These are phyloP conservation scores for Stellera chamaejasme DNA, from an alignment of 345 rosid genomes.

Conservation along the genomic window DNA sequence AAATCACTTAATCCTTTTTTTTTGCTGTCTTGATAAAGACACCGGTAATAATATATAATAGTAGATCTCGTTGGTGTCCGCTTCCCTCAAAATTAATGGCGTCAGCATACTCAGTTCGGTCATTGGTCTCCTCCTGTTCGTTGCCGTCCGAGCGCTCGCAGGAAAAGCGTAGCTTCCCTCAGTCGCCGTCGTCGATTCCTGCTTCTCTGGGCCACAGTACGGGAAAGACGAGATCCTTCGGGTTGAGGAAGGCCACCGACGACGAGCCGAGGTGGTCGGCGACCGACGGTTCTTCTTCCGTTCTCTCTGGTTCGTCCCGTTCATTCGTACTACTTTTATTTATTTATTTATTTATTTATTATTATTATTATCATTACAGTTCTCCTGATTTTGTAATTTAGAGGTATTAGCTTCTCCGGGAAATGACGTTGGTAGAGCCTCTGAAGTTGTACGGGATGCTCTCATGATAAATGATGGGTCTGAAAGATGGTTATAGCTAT, in stretches of 20 bases:
- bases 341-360: too few relatives aligned
- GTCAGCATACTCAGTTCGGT: constrained; percentile 9
- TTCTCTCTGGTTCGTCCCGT: constrained; percentile 22
- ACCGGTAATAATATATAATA: too few relatives aligned
- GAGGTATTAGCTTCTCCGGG: too few relatives aligned
- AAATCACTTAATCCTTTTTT: too few relatives aligned
- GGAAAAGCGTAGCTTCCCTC: constrained; percentile 15
- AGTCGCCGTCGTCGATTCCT: constrained; percentile 6
- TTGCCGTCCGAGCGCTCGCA: constrained; percentile 3
- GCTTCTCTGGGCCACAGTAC: constrained; percentile 6
- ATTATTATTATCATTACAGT: background rate
- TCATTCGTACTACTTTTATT: background rate
- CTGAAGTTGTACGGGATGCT: too few relatives aligned
- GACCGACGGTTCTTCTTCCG: constrained; percentile 18
- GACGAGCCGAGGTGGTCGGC: constrained; percentile 20
- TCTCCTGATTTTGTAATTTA: too few relatives aligned
- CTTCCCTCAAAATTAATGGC: too few relatives aligned
- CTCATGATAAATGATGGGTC: too few relatives aligned
- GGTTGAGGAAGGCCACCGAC: constrained; percentile 28
- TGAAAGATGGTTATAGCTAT: too few relatives aligned
- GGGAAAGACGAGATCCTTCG: constrained; percentile 22
- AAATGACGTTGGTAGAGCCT: too few relatives aligned
- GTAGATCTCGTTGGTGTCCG: too few relatives aligned
- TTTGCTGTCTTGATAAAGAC: too few relatives aligned
- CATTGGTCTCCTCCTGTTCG: constrained; percentile 12